These are phyloP conservation scores for Ustilago cynodontis DNA, from an alignment of 1,284 basidiomycete genomes.

Conservation along the genomic window DNA sequence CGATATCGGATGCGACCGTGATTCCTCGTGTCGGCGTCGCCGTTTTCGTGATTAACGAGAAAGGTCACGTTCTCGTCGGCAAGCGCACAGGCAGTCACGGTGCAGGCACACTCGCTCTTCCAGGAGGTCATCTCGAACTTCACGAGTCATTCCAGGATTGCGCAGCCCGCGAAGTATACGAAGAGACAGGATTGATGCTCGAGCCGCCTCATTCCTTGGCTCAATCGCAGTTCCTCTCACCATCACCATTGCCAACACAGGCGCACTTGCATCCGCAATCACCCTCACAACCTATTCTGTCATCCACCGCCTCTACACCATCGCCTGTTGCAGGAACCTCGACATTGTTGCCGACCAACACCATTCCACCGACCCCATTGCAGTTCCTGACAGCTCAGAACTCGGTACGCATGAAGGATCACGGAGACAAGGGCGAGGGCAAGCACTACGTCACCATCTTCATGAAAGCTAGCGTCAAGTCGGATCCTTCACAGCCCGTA, in stretches of 20 bases:
- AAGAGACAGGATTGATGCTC: conserved; percentile 55
- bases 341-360: neutral
- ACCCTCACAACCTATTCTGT: conserved; percentile 18
- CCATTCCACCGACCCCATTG: conserved; percentile 24
- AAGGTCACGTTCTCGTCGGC: conserved; percentile 60
- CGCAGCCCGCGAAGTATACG: conserved; percentile 51
- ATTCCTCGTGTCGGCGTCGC: conserved; percentile 64
- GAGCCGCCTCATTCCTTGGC: conserved; percentile 16
- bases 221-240: conserved; percentile 16
- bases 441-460: conserved; percentile 70
- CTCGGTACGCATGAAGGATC: conserved; percentile 47
- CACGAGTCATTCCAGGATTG: conserved; percentile 65
- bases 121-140: conserved; percentile 68
- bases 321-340: conserved; percentile 7
- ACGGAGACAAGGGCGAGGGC: conserved; percentile 26
- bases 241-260: conserved; percentile 3
- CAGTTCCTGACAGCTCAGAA: conserved; percentile 55
- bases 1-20: conserved; percentile 48
- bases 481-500: conserved; percentile 13
- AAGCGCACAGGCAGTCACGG: conserved; percentile 66
- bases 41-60: conserved; percentile 60
- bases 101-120: conserved; percentile 61
- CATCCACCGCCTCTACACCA: conserved; percentile 17
- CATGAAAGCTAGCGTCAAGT: conserved; percentile 48
- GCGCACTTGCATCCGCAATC: conserved; percentile 19